Evolutionary conservation across 1,139 yeast genomes (phyloP), one percentile per base, ranked within the genome.

Genomic region (Scheffersomyces quercinus): DNA sequence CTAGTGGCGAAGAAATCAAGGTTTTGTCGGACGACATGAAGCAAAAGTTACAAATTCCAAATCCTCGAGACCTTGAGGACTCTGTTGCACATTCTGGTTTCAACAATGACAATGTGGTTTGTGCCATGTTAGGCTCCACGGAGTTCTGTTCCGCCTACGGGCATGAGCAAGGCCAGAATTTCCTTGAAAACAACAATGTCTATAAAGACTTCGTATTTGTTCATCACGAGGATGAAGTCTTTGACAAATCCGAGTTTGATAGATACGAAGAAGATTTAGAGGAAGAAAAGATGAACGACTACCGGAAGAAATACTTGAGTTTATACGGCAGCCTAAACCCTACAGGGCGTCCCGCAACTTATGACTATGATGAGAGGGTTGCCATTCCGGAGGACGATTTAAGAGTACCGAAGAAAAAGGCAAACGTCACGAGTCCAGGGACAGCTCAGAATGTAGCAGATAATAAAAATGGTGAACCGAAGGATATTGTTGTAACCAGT

Each of bases 101-200:
- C 48, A 64, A 59, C 36, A 59, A 67, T 40, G 68, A 67, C 41
- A 66, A 64, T 42, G 56, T 68, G 5, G 52, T 51, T 1, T 69
- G 74, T 56, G 73, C 73, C 1, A 43, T 68, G 38, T 45, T 54
- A 11, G 53, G 47, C 1, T 66, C 72, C 2, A 38, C 42, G 4
- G 42, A 56, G 11, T 67, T 62, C 46, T 68, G 74, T 49, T 38
- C 42, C 3, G 48, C 28, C 0, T 64, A 60, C 37, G 68, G 65
- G 14, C 35, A 43, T 35, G 48, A 45, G 30, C 51, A 55, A 29
- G 44, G 10, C 35, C 15, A 31, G 24, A 15, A 14, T 20, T 31
- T 31, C 24, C 15, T 15, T 31, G 24, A 14, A 20, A 31, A 31
- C 24, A 14, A 31, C 11, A 31, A 31, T 31, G 35, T 31, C 20